Base-by-base conservation (phyloP, 2,329 filamentous ascomycete species). In the Pseudogymnoascus sp. region DNA sequence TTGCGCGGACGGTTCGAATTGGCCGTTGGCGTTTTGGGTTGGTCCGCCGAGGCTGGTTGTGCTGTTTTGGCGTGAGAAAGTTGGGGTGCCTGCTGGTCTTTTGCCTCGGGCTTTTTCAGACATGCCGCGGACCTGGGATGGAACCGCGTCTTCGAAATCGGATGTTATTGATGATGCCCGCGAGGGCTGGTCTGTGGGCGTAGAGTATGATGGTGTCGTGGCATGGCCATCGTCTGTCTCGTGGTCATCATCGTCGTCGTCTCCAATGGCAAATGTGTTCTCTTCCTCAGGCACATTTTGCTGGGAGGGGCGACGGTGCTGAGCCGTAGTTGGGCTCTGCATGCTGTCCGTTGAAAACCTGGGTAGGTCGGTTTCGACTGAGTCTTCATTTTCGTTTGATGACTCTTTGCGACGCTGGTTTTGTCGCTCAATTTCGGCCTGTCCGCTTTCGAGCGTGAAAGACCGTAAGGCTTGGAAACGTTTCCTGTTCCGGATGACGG, bases 21-120 rank as follows among this genome's bases (percentile, higher is more conserved):
- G 83, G 63, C 81, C 84, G 26, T 39, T 60, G 21, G 21, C 19
- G 26, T 29, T 41, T 39, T 41, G 35, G 10, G 35, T 31, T 19
- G 21, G 31, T 4, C 55, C 58, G 21, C 58, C 33, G 37, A 97
- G 80, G 70, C 91, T 96, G 1, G 90, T 90, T 29, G 87, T 90
- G 74, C 92, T 95, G 71, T 94, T 96, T 71, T 96, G 92, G 16
- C 93, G 82, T 0, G 92, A 96, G 73, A 97, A 96, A 1, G 84
- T 84, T n/a, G 84, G 83, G 59, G 88, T 81, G 1, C 90, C 89
- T 11, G 90, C 91, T 29, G 93, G 94, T 86, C 96, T 91, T 75
- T 99, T 99, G 6, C 94, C 94, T 59, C 94, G 82, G 14, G 94
- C 94, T 74, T 97, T 99, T 75, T 97, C 94, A 19, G 93, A 97